Conservation (phyloP, 331 rosid genomes). For the Quercus tomentella region DNA sequence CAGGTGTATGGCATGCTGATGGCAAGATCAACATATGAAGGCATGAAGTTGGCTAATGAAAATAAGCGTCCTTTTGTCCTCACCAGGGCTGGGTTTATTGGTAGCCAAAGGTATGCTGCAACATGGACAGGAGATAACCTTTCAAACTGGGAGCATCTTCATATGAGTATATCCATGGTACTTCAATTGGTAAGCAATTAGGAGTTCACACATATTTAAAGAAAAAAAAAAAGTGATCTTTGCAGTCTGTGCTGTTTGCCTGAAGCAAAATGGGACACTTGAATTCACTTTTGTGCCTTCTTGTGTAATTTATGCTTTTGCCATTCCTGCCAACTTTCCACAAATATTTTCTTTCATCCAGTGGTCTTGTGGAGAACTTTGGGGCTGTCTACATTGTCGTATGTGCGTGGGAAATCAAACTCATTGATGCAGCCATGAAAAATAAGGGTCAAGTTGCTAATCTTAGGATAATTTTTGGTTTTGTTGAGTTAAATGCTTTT, state of each 20-base stretch:
- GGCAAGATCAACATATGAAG: conserved; percentile 94
- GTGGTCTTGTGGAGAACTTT: background rate
- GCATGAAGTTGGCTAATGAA: conserved; percentile 70
- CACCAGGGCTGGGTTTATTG: conserved; percentile 91
- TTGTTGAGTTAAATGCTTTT: no score
- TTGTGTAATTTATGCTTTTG: background rate
- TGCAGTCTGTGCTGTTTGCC: background rate
- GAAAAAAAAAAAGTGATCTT: no score
- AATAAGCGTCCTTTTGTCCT: conserved; percentile 92
- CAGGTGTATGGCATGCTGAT: conserved; percentile 87
- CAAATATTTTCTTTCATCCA: background rate
- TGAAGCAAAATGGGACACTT: background rate
- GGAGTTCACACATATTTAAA: background rate
- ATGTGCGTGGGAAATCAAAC: background rate
- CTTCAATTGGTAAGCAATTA: conserved; percentile 79
- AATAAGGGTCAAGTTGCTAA: background rate
- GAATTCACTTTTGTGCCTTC: background rate
- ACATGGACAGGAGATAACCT: conserved; percentile 96
- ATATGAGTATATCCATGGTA: conserved; percentile 94
- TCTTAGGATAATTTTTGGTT: no score
- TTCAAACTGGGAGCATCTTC: conserved; percentile 95
- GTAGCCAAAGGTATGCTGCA: conserved; percentile 94
- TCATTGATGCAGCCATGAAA: background rate
- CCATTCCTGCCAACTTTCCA: background rate
- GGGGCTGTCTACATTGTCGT: background rate